Conservation (phyloP, 169 alveolate species). For the Cryptosporidium parvum region DNA sequence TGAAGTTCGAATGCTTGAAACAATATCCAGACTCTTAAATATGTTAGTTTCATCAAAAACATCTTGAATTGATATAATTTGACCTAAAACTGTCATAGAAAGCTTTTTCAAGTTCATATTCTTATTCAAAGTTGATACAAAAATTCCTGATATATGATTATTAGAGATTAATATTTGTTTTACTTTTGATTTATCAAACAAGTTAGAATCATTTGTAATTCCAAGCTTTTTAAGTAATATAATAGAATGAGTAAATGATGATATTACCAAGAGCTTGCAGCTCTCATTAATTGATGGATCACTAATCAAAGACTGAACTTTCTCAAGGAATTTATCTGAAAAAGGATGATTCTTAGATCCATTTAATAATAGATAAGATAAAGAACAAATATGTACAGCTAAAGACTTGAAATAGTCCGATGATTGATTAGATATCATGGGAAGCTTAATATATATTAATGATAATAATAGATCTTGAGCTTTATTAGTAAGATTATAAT, state of each 20-base stretch:
- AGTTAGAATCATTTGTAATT: neutral
- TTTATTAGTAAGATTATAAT: neutral
- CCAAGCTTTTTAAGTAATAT: constrained; percentile 1
- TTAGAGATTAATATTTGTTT: neutral
- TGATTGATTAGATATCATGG: constrained; percentile 14
- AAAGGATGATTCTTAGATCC: constrained; percentile 16
- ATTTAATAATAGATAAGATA: neutral
- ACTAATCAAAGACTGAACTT: constrained; percentile 20
- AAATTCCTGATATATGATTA: neutral
- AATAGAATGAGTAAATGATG: constrained; percentile 27
- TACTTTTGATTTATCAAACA: constrained; percentile 4
- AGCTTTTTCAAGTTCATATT: constrained; percentile 8
- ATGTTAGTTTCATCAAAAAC: constrained; percentile 15
- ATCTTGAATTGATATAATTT: constrained; percentile 23
- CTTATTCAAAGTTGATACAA: constrained; percentile 37
- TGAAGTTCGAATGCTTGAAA: constrained; percentile 5
- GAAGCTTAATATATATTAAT: constrained; percentile 25
- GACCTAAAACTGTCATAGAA: constrained; percentile 26
- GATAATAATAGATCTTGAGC: constrained; percentile 30
- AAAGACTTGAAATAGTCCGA: constrained; percentile 44
- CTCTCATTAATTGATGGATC: constrained; percentile 25
- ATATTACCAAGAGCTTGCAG: constrained; percentile 6
- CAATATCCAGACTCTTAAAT: constrained; percentile 17
- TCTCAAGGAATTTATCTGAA: constrained; percentile 5
- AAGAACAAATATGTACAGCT: constrained; percentile 17